These are phyloP conservation scores for Penicillium sp. DNA, from an alignment of 2,329 filamentous ascomycete genomes.

Conservation along the genomic window DNA sequence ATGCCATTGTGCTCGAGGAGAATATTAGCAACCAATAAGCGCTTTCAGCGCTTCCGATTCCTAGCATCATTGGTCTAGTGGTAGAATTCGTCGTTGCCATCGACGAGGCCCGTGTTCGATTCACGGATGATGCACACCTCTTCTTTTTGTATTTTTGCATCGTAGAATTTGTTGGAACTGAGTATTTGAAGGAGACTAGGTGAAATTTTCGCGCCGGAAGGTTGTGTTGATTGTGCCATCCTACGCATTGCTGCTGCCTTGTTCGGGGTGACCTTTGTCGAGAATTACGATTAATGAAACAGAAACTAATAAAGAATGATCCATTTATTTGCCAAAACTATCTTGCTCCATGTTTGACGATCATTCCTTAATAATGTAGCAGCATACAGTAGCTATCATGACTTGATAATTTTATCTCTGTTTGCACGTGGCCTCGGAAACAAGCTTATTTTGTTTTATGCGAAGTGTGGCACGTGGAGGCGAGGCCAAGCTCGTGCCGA, in stretches of 20 bases:
- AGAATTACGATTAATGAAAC: background rate
- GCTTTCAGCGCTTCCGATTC: background rate
- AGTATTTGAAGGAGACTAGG: background rate
- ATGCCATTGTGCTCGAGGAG: background rate
- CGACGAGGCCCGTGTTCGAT: constrained; percentile 53
- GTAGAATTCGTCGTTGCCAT: constrained; percentile 53
- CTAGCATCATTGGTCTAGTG: constrained; percentile 50
- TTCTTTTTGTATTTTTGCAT: background rate
- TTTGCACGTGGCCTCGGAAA: too few species aligned
- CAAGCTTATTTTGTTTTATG: background rate
- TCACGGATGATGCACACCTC: constrained; percentile 47
- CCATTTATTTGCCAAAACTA: too few species aligned
- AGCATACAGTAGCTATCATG: background rate
- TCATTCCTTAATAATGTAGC: too few species aligned
- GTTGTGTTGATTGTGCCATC: too few species aligned
- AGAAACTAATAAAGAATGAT: too few species aligned
- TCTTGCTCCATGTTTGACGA: too few species aligned
- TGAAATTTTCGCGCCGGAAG: too few species aligned
- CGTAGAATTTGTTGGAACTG: background rate
- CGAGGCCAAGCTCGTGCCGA: background rate
- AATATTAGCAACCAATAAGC: constrained; percentile 2
- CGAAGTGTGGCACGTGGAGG: background rate
- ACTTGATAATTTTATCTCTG: too few species aligned
- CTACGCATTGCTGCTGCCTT: background rate
- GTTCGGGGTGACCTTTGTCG: too few species aligned